Base-by-base conservation (phyloP, 176 grass and related monocot genomes). In the Zea mays region DNA sequence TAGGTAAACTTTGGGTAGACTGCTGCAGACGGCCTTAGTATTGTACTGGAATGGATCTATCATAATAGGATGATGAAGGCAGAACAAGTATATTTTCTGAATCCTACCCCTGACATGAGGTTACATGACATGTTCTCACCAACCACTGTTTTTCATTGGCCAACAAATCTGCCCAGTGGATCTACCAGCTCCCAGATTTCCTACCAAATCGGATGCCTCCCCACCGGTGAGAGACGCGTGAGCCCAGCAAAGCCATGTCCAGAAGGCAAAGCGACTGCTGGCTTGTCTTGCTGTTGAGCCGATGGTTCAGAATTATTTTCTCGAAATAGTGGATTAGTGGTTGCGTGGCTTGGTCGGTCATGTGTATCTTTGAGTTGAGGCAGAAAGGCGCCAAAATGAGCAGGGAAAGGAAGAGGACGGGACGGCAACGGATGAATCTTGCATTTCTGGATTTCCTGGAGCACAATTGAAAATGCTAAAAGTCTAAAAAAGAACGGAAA, bases 51-150 rank as follows among this genome's bases (percentile, higher is more conserved):
- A 47, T 55, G 56, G 65, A 82, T 77, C 79, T 63, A 77, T 49
- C 76, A 65, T 56, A 11, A 81, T 50, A 80, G 77, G 59, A 78
- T 55, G 43, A 78, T 55, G 43, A 78, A 36, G 67, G 75, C 63
- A 86, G 27, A 73, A 42, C 41, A 70, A 55, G 37, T 62, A 77
- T 57, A 71, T 71, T 71, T 27, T 27, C 27, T 77, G 15, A 56
- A 82, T 49, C 27, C 46, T 64, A 86, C 43, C 20, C 47, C 20
- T 78, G 62, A 86, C 71, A 76, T 81, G 77, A 50, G 66, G 71
- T 60, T 69, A 81, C 65, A 82, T 20, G 82, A 78, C 74, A 78
- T 71, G 79, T 78, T 82, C 85, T 83, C 61, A 83, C 68, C 80
- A 72, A 78, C 78, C 74, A 50, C 60, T 27, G 37, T 42, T 20